Conservation (phyloP, 1,139 yeast genomes). For the Candida sp. region DNA sequence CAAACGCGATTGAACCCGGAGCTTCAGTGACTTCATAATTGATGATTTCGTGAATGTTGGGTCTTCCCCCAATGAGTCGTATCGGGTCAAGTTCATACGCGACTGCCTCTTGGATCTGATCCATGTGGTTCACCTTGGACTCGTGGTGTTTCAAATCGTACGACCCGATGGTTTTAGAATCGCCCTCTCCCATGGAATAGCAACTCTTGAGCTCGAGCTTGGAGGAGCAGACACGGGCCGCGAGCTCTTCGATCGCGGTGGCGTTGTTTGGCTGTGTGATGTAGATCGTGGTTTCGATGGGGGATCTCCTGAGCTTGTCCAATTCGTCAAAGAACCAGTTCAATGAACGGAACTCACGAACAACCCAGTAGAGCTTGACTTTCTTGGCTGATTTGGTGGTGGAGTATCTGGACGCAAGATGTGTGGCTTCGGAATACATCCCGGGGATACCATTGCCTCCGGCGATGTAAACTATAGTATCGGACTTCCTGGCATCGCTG, state of each 20-base stretch:
- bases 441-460: constrained; percentile 53
- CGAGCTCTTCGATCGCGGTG: constrained; percentile 1
- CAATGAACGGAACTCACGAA: constrained; percentile 43
- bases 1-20: constrained; percentile 32
- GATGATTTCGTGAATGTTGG: constrained; percentile 25
- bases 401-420: constrained; percentile 19
- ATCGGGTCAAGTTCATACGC: constrained; percentile 23
- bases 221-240: background rate
- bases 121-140: constrained; percentile 2
- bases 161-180: constrained; percentile 1
- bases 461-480: constrained; percentile 37
- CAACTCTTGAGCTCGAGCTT: background rate
- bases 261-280: constrained; percentile 19
- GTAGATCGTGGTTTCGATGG: constrained; percentile 26
- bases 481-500: constrained; percentile 28
- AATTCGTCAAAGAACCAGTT: constrained; percentile 54
- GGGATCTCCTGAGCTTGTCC: constrained; percentile 23
- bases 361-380: constrained; percentile 42
- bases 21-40: constrained; percentile 25
- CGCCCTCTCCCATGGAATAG: constrained; percentile 2
- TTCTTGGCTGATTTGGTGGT: constrained; percentile 23
- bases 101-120: constrained; percentile 10
- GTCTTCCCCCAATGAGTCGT: constrained; percentile 31
- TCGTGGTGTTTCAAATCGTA: background rate
- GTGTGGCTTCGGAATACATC: constrained; percentile 39